phyloP scores from a whole-genome alignment of 768 basidiomycete species.

The Boletellus ananiceps region DNA sequence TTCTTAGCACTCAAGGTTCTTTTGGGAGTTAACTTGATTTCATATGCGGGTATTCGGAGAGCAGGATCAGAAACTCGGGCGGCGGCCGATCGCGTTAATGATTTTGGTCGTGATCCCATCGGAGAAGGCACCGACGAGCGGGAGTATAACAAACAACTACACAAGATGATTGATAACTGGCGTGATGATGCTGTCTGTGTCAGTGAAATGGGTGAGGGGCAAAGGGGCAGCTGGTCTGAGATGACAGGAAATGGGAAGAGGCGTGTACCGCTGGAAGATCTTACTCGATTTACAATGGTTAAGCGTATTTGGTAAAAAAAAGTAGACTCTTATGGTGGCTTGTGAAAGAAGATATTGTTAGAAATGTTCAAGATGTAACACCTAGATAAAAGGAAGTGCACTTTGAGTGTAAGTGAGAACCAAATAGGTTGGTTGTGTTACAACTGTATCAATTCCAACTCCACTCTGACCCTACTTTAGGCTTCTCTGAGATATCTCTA shows the following conservation, averaged over 20 bases:
- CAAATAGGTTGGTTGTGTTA: too few relatives aligned
- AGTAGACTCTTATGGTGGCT: too few relatives aligned
- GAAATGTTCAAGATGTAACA: too few relatives aligned
- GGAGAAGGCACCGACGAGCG: conserved; percentile 87
- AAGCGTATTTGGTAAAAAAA: conserved; percentile 70
- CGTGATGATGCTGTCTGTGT: conserved; percentile 63
- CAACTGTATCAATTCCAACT: too few relatives aligned
- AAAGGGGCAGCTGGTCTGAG: conserved; percentile 12
- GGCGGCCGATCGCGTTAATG: conserved; percentile 72
- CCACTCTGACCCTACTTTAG: too few relatives aligned
- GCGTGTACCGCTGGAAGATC: conserved; percentile 74
- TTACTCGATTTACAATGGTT: conserved; percentile 94
- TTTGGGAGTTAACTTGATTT: conserved; percentile 83
- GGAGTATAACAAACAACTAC: conserved; percentile 81
- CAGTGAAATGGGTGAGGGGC: conserved; percentile 69
- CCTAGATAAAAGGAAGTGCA: too few relatives aligned
- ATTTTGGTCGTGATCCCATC: conserved; percentile 86
- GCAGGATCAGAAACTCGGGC: conserved; percentile 76
- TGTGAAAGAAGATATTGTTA: too few relatives aligned
- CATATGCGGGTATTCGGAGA: conserved; percentile 72
- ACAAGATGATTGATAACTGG: conserved; percentile 61
- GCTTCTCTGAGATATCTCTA: too few relatives aligned
- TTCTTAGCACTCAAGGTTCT: conserved; percentile 86
- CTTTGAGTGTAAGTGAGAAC: too few relatives aligned
- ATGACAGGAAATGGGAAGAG: conserved; percentile 34